These are phyloP conservation scores for Ustilago esculenta DNA, from an alignment of 1,284 basidiomycete genomes.

Conservation along the genomic window DNA sequence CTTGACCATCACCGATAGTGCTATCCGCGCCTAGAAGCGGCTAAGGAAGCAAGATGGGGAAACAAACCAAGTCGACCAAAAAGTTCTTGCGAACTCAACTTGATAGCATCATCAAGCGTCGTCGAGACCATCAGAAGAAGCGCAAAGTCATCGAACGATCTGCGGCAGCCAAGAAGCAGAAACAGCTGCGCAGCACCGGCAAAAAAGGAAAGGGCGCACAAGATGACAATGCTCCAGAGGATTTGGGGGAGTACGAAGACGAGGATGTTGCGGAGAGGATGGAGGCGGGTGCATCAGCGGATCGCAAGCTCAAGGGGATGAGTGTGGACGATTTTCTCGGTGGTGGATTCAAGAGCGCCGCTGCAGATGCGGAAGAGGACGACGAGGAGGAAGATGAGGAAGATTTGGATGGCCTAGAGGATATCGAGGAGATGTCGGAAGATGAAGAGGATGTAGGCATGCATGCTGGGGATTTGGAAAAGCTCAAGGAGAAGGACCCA, in stretches of 20 bases:
- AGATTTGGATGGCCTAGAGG: constrained; percentile 51
- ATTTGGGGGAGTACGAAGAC: constrained; percentile 39
- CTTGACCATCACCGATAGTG: too few relatives aligned
- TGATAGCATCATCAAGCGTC: constrained; percentile 58
- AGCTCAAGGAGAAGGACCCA: constrained; percentile 92
- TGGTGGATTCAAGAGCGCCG: constrained; percentile 61
- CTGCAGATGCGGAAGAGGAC: constrained; percentile 37
- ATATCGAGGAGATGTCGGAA: constrained; percentile 58
- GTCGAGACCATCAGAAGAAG: constrained; percentile 61
- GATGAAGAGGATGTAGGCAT: constrained; percentile 49
- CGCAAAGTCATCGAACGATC: constrained; percentile 50
- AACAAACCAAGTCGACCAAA: constrained; percentile 61
- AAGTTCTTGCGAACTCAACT: constrained; percentile 63
- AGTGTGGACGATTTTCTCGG: constrained; percentile 64
- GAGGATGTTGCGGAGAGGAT: constrained; percentile 30
- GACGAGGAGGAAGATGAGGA: constrained; percentile 49
- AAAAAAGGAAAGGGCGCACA: constrained; percentile 26
- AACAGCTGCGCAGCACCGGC: constrained; percentile 40
- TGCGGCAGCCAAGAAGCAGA: constrained; percentile 39
- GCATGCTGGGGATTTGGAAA: constrained; percentile 84
- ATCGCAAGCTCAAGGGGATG: constrained; percentile 48
- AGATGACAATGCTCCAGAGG: constrained; percentile 20
- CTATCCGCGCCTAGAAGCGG: too few relatives aligned
- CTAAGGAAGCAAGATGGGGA: constrained; percentile 52
- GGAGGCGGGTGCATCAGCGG: constrained; percentile 1